These are phyloP conservation scores for Fusarium sp. DNA, from an alignment of 2,329 filamentous ascomycete genomes.

Conservation along the genomic window DNA sequence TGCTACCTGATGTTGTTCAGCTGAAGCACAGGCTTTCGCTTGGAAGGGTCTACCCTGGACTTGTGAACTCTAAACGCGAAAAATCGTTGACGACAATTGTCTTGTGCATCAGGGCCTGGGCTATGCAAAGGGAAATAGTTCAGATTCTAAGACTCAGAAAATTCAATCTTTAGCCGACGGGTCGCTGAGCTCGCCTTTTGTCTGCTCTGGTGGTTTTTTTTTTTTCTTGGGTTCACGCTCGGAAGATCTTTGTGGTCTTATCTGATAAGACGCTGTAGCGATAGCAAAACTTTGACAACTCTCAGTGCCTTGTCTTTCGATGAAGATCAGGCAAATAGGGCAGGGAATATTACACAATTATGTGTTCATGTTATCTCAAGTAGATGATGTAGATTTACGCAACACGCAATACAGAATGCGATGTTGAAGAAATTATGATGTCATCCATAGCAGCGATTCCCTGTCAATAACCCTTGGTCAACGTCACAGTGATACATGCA, in stretches of 20 bases:
- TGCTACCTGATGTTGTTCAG: not conserved
- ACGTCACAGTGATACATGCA: constrained; percentile 20
- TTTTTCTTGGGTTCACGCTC: too few species aligned
- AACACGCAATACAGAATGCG: not conserved
- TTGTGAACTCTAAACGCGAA: not conserved
- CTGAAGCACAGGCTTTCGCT: not conserved
- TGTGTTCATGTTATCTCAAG: not conserved
- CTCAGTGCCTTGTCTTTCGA: too few species aligned
- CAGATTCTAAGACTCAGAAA: too few species aligned
- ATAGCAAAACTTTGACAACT: too few species aligned
- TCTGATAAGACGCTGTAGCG: too few species aligned
- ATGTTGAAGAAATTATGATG: constrained; percentile 15
- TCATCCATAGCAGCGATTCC: not conserved
- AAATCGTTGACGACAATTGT: not conserved
- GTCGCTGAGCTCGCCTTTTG: too few species aligned
- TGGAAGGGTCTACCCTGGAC: not conserved
- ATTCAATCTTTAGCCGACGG: too few species aligned
- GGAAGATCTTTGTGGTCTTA: too few species aligned
- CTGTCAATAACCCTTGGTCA: not conserved
- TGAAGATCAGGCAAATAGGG: not conserved
- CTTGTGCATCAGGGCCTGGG: not conserved
- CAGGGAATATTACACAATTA: not conserved
- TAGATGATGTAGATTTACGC: not conserved
- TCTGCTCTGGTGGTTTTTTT: too few species aligned
- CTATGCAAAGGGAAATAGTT: not conserved